Evolutionary conservation across 805 yeast species (phyloP).

Genomic region (Saturnispora gosingensis): DNA sequence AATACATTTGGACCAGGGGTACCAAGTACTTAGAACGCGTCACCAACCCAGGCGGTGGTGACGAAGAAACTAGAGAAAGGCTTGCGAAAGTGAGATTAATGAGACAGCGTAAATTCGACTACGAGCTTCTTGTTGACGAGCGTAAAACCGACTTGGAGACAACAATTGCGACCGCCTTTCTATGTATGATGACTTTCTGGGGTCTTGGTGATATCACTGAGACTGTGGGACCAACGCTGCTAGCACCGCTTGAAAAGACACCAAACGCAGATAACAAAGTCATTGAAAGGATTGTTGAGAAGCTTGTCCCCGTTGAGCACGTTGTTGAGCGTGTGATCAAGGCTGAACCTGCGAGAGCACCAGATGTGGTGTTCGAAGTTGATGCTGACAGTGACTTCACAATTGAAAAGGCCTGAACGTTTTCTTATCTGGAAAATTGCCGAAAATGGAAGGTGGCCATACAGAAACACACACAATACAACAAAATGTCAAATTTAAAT

Average conservation of each 20-base stretch:
- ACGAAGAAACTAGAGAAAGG: slow-evolving; percentile 43
- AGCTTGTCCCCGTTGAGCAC: slow-evolving; percentile 10
- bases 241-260: slow-evolving; percentile 8
- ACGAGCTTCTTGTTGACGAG: slow-evolving; percentile 45
- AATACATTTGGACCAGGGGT: slow-evolving; percentile 48
- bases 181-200: slow-evolving; percentile 63
- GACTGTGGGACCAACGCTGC: slow-evolving; percentile 43
- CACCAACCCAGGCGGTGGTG: slow-evolving; percentile 46
- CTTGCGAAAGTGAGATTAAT: slow-evolving; percentile 47
- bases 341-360: slow-evolving; percentile 7
- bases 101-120: slow-evolving; percentile 53
- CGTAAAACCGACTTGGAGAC: slow-evolving; percentile 38
- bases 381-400: slow-evolving; percentile 24
- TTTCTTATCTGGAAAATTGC: not conserved
- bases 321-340: slow-evolving; percentile 6
- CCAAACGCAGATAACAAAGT: slow-evolving; percentile 7
- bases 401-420: slow-evolving; percentile 20
- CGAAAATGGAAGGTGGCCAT: not conserved
- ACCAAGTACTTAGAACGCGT: slow-evolving; percentile 43
- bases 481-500: not conserved
- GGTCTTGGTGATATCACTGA: slow-evolving; percentile 44
- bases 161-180: slow-evolving; percentile 51
- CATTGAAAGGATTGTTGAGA: slow-evolving; percentile 10
- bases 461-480: not conserved
- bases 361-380: slow-evolving; percentile 24